A percentile compares a stretch with the other conserved stretches of the same genome.
Conservation (phyloP, 1,284 basidiomycete genomes). For the Phylloporus sp. region DNA sequence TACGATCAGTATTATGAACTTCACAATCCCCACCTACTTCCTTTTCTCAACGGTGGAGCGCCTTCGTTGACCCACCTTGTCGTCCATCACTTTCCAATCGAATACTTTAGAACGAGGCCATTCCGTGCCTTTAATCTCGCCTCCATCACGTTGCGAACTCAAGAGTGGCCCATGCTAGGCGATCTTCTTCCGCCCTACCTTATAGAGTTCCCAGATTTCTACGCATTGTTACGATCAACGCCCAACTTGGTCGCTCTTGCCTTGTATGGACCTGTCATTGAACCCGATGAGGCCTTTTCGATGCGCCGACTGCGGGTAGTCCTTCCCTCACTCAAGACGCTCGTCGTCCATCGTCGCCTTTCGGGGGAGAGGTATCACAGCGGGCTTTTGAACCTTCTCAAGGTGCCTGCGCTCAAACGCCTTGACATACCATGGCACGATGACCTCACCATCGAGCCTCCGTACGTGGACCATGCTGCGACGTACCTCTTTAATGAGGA, state of each 20-base stretch:
- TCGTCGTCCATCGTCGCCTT: constrained; percentile 27
- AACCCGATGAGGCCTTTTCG: constrained; percentile 22
- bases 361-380: constrained; percentile 29
- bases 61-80: constrained; percentile 25
- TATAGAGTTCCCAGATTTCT: constrained; percentile 23
- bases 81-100: constrained; percentile 29
- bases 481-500: constrained; percentile 24
- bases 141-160: constrained; percentile 25
- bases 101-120: constrained; percentile 14
- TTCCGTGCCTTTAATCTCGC: constrained; percentile 21
- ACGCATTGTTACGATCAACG: constrained; percentile 20
- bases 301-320: constrained; percentile 4
- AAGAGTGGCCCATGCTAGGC: constrained; percentile 13
- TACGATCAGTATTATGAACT: constrained; percentile 18
- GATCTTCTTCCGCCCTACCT: constrained; percentile 25
- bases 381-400: constrained; percentile 25
- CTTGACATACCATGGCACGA: constrained; percentile 36
- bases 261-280: constrained; percentile 31
- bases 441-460: constrained; percentile 18
- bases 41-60: constrained; percentile 24
- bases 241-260: constrained; percentile 21
- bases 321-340: constrained; percentile 20
- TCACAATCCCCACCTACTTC: constrained; percentile 17
- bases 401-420: constrained; percentile 21
- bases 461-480: constrained; percentile 12